Base-by-base conservation (phyloP, 2,329 filamentous ascomycete genomes). In the Cytospora piceicola region DNA sequence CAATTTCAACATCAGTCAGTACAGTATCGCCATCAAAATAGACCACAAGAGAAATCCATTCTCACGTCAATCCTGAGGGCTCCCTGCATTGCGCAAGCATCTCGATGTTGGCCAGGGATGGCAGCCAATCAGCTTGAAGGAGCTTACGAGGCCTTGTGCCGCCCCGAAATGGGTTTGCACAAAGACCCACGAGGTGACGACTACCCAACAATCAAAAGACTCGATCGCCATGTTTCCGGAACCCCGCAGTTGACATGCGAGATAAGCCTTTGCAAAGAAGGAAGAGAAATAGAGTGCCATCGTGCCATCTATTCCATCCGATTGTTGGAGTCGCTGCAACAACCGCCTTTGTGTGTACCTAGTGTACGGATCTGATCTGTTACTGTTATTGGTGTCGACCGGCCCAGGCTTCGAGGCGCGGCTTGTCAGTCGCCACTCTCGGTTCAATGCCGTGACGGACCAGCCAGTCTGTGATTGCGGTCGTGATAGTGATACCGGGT, bases 61-160 rank as follows among this genome's bases (percentile, higher is more conserved):
- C 52, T 36, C 52, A 12, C 32, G 34, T 56, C 52, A 62, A 62
- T 46, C 36, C n/a, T 51, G 36, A 61, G 29, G 51, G 59, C 59
- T 46, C 34, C 60, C 55, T 39, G 36, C 61, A 58, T 60, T 66
- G 49, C 66, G 59, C 65, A 66, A 68, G 68, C 70, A 67, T 64
- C 42, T 51, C 46, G 49, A 36, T 27, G 51, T 24, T 9, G 60
- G 55, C 53, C 51, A 46, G 63, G 69, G 58, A 49, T 61, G 5
- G 39, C 53, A 32, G 59, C 73, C 73, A 74, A 74, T 73, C 61
- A 73, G 63, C 58, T 56, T 57, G 66, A 63, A 69, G 67, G 67
- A 73, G 73, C 73, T 74, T 70, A 74, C 73, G 73, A 74, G 70
- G 73, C 72, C 72, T 70, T 64, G 66, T 55, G 61, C 63, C 64